Percentiles rank a stretch among this genome's conserved stretches.
phyloP scores from a whole-genome alignment of 2,329 filamentous ascomycete genomes.

The Colletotrichum trifolii region DNA sequence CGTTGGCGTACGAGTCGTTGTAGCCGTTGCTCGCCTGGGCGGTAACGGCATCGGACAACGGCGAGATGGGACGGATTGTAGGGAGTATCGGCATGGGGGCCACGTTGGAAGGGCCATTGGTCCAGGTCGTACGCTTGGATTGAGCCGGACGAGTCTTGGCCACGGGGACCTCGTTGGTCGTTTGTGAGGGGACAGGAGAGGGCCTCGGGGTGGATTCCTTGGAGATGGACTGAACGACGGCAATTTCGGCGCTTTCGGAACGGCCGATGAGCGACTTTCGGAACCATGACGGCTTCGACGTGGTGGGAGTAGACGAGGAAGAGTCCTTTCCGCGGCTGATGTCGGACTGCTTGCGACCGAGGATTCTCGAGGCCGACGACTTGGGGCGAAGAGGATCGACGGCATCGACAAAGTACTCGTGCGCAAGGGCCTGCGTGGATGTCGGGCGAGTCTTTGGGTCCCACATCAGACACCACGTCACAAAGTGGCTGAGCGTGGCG shows the following conservation, averaged over 20 bases:
- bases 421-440: conserved; percentile 90
- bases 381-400: conserved; percentile 93
- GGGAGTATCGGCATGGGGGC: conserved; percentile 97
- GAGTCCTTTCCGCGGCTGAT: conserved; percentile 76
- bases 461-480: conserved; percentile 99
- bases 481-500: conserved; percentile 85
- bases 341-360: conserved; percentile 92
- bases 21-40: conserved; percentile 81
- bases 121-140: conserved; percentile 92
- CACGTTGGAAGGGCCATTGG: conserved; percentile 80
- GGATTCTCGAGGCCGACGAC: conserved; percentile 83
- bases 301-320: conserved; percentile 65
- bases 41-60: conserved; percentile 92
- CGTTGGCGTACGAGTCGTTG: conserved; percentile 53
- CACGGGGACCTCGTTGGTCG: conserved; percentile 53
- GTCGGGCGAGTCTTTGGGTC: conserved; percentile 93
- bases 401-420: conserved; percentile 94
- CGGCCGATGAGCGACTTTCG: conserved; percentile 91
- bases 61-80: conserved; percentile 93
- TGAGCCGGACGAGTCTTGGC: conserved; percentile 63
- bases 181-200: conserved; percentile 55
- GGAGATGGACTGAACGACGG: conserved; percentile 56
- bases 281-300: conserved; percentile 95
- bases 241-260: conserved; percentile 74
- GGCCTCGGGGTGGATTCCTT: conserved; percentile 62